Conservation (phyloP, 2,329 filamentous ascomycete species). For the Fusarium siculi region DNA sequence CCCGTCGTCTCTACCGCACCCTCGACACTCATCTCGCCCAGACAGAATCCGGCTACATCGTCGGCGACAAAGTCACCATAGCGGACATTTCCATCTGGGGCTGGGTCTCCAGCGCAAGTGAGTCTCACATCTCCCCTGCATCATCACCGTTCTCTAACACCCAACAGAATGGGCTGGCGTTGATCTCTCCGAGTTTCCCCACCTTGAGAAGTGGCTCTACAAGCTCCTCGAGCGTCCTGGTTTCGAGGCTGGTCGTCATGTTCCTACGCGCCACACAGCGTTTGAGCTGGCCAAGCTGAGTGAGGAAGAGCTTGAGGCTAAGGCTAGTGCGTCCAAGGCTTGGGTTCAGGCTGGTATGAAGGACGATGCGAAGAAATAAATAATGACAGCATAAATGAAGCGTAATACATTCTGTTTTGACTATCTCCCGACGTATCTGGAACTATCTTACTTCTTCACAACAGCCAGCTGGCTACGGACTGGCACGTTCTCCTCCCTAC, state of each 20-base stretch:
- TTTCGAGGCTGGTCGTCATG: slow-evolving; percentile 79
- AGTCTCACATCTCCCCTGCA: slow-evolving; percentile 1
- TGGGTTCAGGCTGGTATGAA: slow-evolving; percentile 80
- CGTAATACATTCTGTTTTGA: slow-evolving; percentile 1
- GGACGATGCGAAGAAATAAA: slow-evolving; percentile 66
- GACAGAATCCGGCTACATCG: slow-evolving; percentile 66
- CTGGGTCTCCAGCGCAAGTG: slow-evolving; percentile 72
- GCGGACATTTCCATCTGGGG: slow-evolving; percentile 86
- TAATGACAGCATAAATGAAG: neutral
- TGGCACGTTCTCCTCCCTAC: slow-evolving; percentile 52
- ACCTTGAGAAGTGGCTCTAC: slow-evolving; percentile 81
- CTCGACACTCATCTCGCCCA: slow-evolving; percentile 76
- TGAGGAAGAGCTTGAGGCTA: slow-evolving; percentile 66
- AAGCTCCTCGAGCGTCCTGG: slow-evolving; percentile 74
- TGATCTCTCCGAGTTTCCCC: slow-evolving; percentile 79
- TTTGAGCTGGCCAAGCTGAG: slow-evolving; percentile 57
- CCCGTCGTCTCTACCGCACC: slow-evolving; percentile 81
- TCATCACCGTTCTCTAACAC: neutral
- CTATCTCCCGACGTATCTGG: accelerated
- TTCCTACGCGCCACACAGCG: slow-evolving; percentile 74
- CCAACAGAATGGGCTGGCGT: slow-evolving; percentile 53
- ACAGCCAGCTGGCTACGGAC: slow-evolving; percentile 52
- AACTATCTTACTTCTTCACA: slow-evolving; percentile 31
- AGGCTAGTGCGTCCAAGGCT: slow-evolving; percentile 60
- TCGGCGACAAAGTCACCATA: slow-evolving; percentile 76